A percentile compares a stretch with the other conserved stretches of the same genome.
phyloP scores from a whole-genome alignment of 2,329 filamentous ascomycete genomes.

The Thermothelomyces thermophilus region DNA sequence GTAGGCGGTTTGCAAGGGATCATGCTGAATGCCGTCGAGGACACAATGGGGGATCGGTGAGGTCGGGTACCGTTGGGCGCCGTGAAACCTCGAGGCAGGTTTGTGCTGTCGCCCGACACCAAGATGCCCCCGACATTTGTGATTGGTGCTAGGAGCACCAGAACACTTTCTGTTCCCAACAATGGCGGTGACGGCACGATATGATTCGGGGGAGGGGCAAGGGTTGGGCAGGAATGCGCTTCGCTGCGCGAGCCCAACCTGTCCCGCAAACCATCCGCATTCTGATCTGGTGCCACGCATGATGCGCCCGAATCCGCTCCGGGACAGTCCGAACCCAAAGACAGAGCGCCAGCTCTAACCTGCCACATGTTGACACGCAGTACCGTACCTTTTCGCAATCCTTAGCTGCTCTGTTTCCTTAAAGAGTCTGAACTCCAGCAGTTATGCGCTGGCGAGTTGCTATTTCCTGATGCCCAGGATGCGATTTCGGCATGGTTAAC shows the following conservation, averaged over 20 bases:
- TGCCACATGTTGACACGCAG: slow-evolving; percentile 12
- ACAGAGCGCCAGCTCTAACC: background rate
- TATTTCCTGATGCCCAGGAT: slow-evolving; percentile 4
- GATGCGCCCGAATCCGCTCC: slow-evolving; percentile 9
- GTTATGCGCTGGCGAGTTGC: background rate
- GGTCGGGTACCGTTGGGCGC: slow-evolving; percentile 27
- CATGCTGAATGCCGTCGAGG: background rate
- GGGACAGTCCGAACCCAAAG: background rate
- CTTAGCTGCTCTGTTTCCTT: slow-evolving; percentile 7
- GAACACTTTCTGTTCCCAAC: slow-evolving; percentile 11
- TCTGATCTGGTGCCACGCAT: slow-evolving; percentile 21
- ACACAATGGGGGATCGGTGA: background rate
- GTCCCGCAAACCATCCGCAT: slow-evolving; percentile 4
- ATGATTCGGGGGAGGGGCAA: slow-evolving; percentile 15
- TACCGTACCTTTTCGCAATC: background rate
- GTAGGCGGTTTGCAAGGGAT: background rate
- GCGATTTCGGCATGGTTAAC: slow-evolving; percentile 13
- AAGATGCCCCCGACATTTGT: slow-evolving; percentile 8
- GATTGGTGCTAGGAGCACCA: slow-evolving; percentile 23
- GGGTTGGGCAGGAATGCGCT: slow-evolving; percentile 25
- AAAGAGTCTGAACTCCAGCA: slow-evolving; percentile 8
- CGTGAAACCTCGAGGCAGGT: slow-evolving; percentile 13
- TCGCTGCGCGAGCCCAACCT: slow-evolving; percentile 22
- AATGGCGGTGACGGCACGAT: slow-evolving; percentile 17
- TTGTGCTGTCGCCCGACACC: slow-evolving; percentile 24